A percentile compares a stretch with the other conserved stretches of the same genome.
These are phyloP conservation scores for Basidiobolus meristosporus DNA, from an alignment of 371 early-diverging fungal species.

Conservation along the genomic window DNA sequence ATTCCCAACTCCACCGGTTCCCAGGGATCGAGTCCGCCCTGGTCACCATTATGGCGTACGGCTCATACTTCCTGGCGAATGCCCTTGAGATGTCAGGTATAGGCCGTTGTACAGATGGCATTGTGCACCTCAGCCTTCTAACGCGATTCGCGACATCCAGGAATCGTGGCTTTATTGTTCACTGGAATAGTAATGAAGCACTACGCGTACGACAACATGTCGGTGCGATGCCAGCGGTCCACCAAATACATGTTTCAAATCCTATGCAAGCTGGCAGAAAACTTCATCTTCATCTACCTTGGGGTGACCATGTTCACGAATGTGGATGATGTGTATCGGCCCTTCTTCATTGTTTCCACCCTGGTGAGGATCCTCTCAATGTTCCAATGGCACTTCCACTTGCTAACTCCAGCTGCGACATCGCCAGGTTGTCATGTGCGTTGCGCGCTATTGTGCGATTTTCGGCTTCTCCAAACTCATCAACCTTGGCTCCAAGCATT, in stretches of 20 bases:
- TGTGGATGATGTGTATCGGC: conserved; percentile 40
- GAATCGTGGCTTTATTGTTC: conserved; percentile 87
- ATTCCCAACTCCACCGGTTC: conserved; percentile 4
- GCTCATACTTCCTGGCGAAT: conserved; percentile 78
- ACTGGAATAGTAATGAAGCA: conserved; percentile 82
- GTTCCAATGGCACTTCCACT: background rate
- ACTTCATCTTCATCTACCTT: conserved; percentile 88
- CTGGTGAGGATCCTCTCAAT: conserved; percentile 20
- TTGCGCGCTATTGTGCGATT: conserved; percentile 66
- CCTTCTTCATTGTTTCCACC: conserved; percentile 49
- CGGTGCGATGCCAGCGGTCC: conserved; percentile 42
- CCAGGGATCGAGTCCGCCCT: conserved; percentile 52
- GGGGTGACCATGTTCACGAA: conserved; percentile 79
- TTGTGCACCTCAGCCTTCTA: background rate
- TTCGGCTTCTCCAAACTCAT: conserved; percentile 63
- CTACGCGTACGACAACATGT: conserved; percentile 82
- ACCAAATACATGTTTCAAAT: conserved; percentile 78
- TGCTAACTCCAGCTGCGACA: background rate
- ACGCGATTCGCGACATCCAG: conserved; percentile 7
- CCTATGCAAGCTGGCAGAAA: conserved; percentile 77
- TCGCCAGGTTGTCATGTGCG: conserved; percentile 32
- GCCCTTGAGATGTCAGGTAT: conserved; percentile 59
- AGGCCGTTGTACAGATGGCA: background rate
- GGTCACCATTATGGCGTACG: conserved; percentile 70
- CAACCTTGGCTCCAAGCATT: conserved; percentile 37